Evolutionary conservation across 805 yeast genomes (phyloP).

Genomic region (Kuraishia molischiana): DNA sequence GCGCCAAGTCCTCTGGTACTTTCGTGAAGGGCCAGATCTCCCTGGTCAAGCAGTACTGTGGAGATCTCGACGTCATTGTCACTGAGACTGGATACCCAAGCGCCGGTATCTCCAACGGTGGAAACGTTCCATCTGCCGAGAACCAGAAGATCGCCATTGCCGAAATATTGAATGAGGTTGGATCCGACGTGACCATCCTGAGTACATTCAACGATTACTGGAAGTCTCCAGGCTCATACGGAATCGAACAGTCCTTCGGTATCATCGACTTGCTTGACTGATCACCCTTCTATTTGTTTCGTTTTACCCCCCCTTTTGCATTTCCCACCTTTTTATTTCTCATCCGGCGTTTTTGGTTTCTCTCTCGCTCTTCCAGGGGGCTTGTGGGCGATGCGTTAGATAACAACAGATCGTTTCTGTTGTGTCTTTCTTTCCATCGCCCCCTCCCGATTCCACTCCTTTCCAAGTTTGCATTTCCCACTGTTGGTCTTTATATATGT

Average conservation of each 20-base stretch:
- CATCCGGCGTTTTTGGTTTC: background rate
- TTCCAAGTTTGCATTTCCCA: no score
- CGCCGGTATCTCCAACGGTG: constrained; percentile 61
- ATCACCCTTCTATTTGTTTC: background rate
- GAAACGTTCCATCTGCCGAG: constrained; percentile 55
- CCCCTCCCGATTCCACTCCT: no score
- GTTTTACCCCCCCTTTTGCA: background rate
- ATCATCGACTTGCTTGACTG: constrained; percentile 12
- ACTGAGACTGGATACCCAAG: constrained; percentile 92
- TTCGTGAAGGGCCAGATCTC: constrained; percentile 58
- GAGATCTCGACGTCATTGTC: constrained; percentile 42
- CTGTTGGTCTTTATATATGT: no score
- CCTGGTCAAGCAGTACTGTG: constrained; percentile 47
- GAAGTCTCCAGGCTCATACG: constrained; percentile 79
- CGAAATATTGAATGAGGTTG: constrained; percentile 46
- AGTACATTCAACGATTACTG: constrained; percentile 80
- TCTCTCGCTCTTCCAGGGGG: background rate
- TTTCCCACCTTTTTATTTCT: constrained; percentile 1
- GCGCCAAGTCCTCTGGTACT: constrained; percentile 61
- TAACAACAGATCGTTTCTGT: background rate
- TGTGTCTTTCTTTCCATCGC: no score
- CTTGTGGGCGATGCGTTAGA: background rate
- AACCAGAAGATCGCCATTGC: constrained; percentile 68
- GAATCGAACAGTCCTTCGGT: constrained; percentile 86
- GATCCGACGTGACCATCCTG: constrained; percentile 57